Evolutionary conservation across 805 yeast genomes (phyloP).

Genomic region (Candida awuae): DNA sequence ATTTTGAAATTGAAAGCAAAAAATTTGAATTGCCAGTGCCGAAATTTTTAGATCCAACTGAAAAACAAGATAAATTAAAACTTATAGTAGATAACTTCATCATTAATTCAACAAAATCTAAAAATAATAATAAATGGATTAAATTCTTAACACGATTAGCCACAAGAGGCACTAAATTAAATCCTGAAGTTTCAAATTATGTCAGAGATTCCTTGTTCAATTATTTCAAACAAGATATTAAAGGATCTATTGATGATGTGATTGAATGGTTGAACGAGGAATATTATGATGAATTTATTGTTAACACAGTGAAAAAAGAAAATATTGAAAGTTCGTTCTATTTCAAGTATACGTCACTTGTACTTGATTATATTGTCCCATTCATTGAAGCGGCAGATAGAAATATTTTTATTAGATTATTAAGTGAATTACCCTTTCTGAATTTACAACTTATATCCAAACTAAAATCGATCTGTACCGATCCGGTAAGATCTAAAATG

Average conservation of each 20-base stretch:
- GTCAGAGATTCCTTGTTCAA: conserved; percentile 66
- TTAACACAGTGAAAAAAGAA: conserved; percentile 11
- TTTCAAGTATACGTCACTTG: conserved; percentile 57
- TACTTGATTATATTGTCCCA: conserved; percentile 75
- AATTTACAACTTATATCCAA: conserved; percentile 53
- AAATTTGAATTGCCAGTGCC: conserved; percentile 50
- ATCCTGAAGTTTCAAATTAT: conserved; percentile 42
- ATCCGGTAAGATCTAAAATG: conserved; percentile 71
- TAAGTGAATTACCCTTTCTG: conserved; percentile 82
- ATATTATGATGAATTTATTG: conserved; percentile 57
- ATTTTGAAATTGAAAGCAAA: conserved; percentile 20
- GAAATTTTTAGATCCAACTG: conserved; percentile 39
- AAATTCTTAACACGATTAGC: conserved; percentile 67
- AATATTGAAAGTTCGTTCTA: conserved; percentile 33
- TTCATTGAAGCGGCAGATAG: conserved; percentile 77
- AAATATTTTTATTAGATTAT: conserved; percentile 67
- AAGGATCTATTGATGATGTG: conserved; percentile 60
- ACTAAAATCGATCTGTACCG: conserved; percentile 67
- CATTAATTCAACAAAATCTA: conserved; percentile 32
- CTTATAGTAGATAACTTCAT: conserved; percentile 54
- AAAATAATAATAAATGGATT: conserved; percentile 60
- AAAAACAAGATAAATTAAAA: conserved; percentile 49
- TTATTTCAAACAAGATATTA: conserved; percentile 67
- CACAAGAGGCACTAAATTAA: conserved; percentile 60
- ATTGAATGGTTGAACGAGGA: conserved; percentile 95